Conservation (phyloP, 2,329 filamentous ascomycete species). For the Penicillium sp. region DNA sequence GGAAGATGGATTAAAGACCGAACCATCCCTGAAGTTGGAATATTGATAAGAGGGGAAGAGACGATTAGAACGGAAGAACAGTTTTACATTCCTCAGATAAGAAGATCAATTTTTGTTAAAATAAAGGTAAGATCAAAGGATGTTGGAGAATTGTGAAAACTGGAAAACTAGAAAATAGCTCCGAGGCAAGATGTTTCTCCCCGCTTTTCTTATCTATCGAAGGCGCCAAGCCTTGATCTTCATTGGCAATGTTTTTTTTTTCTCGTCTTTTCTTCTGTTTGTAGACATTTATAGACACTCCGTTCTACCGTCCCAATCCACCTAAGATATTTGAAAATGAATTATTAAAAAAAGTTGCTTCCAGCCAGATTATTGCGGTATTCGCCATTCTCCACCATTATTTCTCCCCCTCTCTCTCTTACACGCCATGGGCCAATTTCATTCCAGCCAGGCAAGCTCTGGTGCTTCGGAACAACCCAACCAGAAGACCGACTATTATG, state of each 20-base stretch:
- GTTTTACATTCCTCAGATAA: neutral
- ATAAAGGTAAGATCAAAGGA: neutral
- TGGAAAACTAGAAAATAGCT: neutral
- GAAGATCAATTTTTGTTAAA: neutral
- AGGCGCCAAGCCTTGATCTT: neutral
- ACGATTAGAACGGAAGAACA: neutral
- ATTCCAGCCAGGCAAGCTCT: slow-evolving; percentile 33
- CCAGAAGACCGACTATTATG: slow-evolving; percentile 58
- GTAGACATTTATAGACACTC: neutral
- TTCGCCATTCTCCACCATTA: neutral
- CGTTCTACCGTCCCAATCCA: neutral
- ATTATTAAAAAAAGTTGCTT: neutral
- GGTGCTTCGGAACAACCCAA: slow-evolving; percentile 19
- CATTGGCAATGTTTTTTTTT: neutral
- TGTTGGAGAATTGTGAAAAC: neutral
- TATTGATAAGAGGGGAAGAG: neutral
- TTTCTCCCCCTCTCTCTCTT: neutral
- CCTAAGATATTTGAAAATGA: neutral
- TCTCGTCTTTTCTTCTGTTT: neutral
- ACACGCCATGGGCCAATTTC: slow-evolving; percentile 43
- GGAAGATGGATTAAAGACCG: slow-evolving; percentile 54
- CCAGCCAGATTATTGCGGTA: neutral
- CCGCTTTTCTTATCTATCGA: neutral
- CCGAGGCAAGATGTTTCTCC: neutral
- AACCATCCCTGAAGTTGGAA: slow-evolving; percentile 30